Evolutionary conservation across 169 alveolate genomes (phyloP), one percentile per base, ranked within the genome.

Genomic region (Plasmodium yoelii): DNA sequence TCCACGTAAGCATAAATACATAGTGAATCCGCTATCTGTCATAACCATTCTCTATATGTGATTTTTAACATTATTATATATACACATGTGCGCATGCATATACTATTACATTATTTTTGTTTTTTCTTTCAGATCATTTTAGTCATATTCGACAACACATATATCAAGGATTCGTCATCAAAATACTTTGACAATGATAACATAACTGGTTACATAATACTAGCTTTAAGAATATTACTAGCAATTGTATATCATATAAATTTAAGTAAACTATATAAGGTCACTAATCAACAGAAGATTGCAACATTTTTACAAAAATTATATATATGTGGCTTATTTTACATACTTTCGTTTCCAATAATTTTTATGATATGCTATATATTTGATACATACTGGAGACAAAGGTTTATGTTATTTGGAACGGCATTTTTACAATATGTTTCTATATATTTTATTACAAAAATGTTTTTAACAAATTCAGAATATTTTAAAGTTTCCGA

Each of bases 401-500:
- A 77, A 42, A 51, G 88, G 26, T 77, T 77, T 61, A 77, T 77
- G 88, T 18, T 77, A 34, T 77, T 77, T 64, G 88, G 88, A 59
- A 77, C 88, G 13, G 74, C 88, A 9, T 65, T 77, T 63, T 64
- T 77, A 26, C 88, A 77, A 67, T 77, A 12, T 28, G 57, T 77
- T 47, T 77, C 88, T 49, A 77, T 75, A 24, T 77, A 77, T 57
- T 77, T 63, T 77, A 77, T 77, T 68, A 77, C 77, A 22, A 77
- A 77, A 77, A 77, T 77, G 88, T 77, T 65, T 75, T 57, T 77
- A 77, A 77, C 88, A 34, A 77, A 64, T 64, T 77, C 88, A 24
- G 88, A 77, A 68, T 77, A 77, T 56, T 77, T 77, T 77, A 77
- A 77, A 64, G 88, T 77, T 63, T 77, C 88, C n/a, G 88, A 77